Evolutionary conservation across 2,329 filamentous ascomycete species (phyloP), one percentile per base, ranked within the genome.

Genomic region (Rhinocladiella similis): DNA sequence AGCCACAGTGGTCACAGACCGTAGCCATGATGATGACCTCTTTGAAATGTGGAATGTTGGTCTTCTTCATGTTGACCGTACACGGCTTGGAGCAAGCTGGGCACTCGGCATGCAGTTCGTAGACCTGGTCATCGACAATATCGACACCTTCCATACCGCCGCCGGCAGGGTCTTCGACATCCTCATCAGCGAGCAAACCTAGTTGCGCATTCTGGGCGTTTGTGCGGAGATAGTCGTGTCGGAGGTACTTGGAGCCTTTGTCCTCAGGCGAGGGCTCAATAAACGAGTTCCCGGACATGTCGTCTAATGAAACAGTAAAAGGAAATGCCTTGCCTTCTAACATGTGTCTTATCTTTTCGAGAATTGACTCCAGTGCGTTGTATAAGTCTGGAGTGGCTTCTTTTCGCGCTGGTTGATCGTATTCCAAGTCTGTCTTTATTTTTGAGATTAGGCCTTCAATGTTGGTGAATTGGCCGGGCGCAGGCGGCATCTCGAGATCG

Each of bases 31-130:
- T 81, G 39, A 97, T 87, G 2, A 99, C 94, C 70, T 97, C 90
- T 76, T 97, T 96, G 79, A 99, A 99, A 76, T 96, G 89, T 1
- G 94, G 94, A 61, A 99, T 97, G 68, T 96, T 91, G 55, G 97
- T 91, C 87, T 96, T 96, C 79, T 97, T 96, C 91, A 97, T 97
- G 74, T 96, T 92, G 9, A 95, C 96, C 3, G 86, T 85, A 75
- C 92, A 97, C 3, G 85, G 77, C 73, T 89, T 89, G 68, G 87
- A 86, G 79, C 94, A 99, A 60, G 90, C 93, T 0, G 94, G 94
- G 73, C 94, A 99, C 56, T 86, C 89, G 5, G 92, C 88, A 2
- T 93, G 93, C 76, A 99, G 94, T 57, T 86, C 87, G 78, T 97
- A 97, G 25, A 97, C 89, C 72, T 96, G 88, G 71, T 96, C 89